Evolutionary conservation across 495 filamentous ascomycete species (phyloP).

Genomic region (Lophiotrema nucula): DNA sequence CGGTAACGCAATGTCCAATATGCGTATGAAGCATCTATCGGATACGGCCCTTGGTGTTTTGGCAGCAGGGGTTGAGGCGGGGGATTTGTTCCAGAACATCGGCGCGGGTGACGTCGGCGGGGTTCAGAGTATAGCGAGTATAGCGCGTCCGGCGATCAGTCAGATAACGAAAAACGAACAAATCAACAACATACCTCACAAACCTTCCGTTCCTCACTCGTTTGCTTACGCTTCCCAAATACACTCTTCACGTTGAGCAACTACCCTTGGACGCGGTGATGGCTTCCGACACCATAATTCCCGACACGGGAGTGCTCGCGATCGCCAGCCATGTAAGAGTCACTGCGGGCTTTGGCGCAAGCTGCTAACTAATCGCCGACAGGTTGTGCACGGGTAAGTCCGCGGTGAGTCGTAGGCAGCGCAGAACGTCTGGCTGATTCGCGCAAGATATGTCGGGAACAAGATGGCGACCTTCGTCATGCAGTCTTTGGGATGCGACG

Average conservation of each 20-base stretch:
- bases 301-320: conserved; percentile 85
- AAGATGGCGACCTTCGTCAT: conserved; percentile 91
- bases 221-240: background rate
- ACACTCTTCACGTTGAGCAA: background rate
- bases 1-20: conserved; percentile 12
- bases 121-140: too few relatives aligned
- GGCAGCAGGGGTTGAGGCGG: background rate
- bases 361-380: conserved; percentile 19
- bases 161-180: conserved; percentile 23
- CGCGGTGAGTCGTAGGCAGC: conserved; percentile 57
- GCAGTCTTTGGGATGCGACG: conserved; percentile 90
- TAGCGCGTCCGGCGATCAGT: too few relatives aligned
- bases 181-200: conserved; percentile 22
- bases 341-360: background rate
- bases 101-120: conserved; percentile 18
- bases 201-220: background rate
- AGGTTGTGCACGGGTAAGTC: conserved; percentile 47
- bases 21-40: conserved; percentile 18
- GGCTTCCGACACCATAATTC: conserved; percentile 47
- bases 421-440: conserved; percentile 13
- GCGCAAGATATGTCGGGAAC: conserved; percentile 86
- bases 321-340: conserved; percentile 93
- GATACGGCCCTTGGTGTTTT: conserved; percentile 8
- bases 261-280: conserved; percentile 39
- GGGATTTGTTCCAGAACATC: conserved; percentile 9